These are phyloP conservation scores for Saccharomyces uvarum DNA, from an alignment of 1,139 yeast genomes.

Conservation along the genomic window DNA sequence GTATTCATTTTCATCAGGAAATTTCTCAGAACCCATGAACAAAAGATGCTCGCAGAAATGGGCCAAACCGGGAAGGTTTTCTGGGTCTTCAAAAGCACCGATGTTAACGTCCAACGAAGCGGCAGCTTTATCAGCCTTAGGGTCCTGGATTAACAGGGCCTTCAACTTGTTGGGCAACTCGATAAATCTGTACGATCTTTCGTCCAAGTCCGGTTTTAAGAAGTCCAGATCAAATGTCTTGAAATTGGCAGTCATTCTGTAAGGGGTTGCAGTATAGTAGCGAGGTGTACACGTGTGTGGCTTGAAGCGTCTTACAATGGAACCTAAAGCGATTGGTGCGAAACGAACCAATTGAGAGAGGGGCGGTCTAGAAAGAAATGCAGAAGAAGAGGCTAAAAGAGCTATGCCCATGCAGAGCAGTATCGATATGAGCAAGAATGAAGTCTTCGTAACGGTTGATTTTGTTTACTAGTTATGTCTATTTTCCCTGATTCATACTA, in stretches of 20 bases:
- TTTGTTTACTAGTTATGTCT: not conserved
- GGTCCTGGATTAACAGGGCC: constrained; percentile 74
- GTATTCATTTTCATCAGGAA: constrained; percentile 87
- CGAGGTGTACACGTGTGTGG: not conserved
- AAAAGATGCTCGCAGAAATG: constrained; percentile 94
- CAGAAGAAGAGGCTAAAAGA: constrained; percentile 1
- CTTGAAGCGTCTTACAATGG: not conserved
- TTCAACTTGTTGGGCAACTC: constrained; percentile 59
- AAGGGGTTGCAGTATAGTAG: not conserved
- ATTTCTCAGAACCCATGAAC: constrained; percentile 94
- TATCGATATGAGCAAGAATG: not conserved
- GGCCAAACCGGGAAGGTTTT: constrained; percentile 74
- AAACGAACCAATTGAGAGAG: constrained; percentile 1
- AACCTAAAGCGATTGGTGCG: not conserved
- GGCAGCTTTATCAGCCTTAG: constrained; percentile 82
- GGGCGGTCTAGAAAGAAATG: not conserved
- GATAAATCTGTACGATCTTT: constrained; percentile 63
- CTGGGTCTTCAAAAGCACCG: constrained; percentile 80
- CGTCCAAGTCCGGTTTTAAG: constrained; percentile 63
- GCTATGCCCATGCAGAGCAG: constrained; percentile 8
- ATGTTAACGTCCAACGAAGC: constrained; percentile 90
- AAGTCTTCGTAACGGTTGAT: not conserved
- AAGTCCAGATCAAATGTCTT: constrained; percentile 18
- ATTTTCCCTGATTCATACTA: not conserved
- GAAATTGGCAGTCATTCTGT: constrained; percentile 6